phyloP scores from a whole-genome alignment of 768 basidiomycete species.

The Mycena vulgaris region DNA sequence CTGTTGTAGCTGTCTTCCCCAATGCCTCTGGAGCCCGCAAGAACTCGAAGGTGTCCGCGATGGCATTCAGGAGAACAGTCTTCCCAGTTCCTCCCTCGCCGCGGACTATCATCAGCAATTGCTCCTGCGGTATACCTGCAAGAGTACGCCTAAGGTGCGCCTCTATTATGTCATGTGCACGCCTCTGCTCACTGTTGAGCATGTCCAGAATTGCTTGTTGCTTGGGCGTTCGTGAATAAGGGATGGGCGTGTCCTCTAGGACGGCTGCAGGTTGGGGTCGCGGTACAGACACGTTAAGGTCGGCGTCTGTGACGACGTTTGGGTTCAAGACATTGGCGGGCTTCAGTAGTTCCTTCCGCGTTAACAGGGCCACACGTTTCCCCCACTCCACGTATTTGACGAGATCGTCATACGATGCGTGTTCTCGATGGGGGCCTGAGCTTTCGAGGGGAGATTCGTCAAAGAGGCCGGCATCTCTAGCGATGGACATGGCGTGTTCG shows the following conservation, averaged over 20 bases:
- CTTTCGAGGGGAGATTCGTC: neutral
- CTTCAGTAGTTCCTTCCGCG: neutral
- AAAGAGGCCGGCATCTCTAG: neutral
- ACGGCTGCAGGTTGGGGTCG: neutral
- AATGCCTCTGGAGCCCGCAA: conserved; percentile 33
- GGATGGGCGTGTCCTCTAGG: neutral
- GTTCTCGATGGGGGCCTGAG: neutral
- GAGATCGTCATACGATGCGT: neutral
- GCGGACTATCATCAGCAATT: conserved; percentile 55
- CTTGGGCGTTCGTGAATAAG: neutral
- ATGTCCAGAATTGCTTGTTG: neutral
- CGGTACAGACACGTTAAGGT: too few relatives aligned
- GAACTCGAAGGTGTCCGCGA: conserved; percentile 52
- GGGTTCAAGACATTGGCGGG: neutral
- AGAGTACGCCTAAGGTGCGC: conserved; percentile 45
- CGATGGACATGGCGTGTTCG: neutral
- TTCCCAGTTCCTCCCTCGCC: conserved; percentile 65
- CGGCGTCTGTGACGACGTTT: neutral
- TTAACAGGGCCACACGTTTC: neutral
- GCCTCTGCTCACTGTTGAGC: conserved; percentile 51
- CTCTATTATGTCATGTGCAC: conserved; percentile 55
- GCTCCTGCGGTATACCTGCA: conserved; percentile 36
- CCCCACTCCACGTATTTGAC: neutral
- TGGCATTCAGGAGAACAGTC: conserved; percentile 54
- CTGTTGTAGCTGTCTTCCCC: conserved; percentile 55